phyloP scores from a whole-genome alignment of 495 filamentous ascomycete genomes.

The Cercophora samala region DNA sequence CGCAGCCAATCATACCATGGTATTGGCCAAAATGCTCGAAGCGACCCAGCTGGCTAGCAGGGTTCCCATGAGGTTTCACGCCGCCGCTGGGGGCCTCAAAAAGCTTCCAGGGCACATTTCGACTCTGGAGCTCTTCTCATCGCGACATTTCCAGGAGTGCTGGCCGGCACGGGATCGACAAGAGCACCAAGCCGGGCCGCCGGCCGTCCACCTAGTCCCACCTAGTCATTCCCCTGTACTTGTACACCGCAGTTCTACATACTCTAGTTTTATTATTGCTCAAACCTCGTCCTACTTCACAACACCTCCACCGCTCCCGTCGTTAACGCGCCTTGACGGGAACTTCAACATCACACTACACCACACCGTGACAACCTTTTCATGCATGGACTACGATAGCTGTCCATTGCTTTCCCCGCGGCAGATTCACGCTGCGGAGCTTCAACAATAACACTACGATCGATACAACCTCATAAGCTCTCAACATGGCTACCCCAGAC shows the following conservation, averaged over 20 bases:
- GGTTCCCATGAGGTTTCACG: background rate
- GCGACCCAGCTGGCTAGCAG: background rate
- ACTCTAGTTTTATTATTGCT: background rate
- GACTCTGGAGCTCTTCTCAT: background rate
- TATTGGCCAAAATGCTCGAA: background rate
- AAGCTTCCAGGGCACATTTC: background rate
- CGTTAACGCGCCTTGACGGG: background rate
- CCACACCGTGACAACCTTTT: background rate
- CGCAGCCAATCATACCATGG: background rate
- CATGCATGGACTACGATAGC: background rate
- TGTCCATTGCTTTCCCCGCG: background rate
- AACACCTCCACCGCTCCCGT: background rate
- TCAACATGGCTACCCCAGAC: slow-evolving; percentile 1
- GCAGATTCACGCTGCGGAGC: background rate
- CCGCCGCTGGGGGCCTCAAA: background rate
- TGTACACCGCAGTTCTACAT: background rate
- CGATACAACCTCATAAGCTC: background rate
- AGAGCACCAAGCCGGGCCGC: background rate
- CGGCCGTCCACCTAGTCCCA: background rate
- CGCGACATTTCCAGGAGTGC: background rate
- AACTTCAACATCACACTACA: background rate
- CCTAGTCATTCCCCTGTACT: background rate
- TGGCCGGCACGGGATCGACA: background rate
- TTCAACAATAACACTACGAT: slow-evolving; percentile 3
- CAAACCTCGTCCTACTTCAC: background rate